Evolutionary conservation across 768 basidiomycete species (phyloP), one percentile per base, ranked within the genome.

Genomic region (Thelephora aurantiotincta): DNA sequence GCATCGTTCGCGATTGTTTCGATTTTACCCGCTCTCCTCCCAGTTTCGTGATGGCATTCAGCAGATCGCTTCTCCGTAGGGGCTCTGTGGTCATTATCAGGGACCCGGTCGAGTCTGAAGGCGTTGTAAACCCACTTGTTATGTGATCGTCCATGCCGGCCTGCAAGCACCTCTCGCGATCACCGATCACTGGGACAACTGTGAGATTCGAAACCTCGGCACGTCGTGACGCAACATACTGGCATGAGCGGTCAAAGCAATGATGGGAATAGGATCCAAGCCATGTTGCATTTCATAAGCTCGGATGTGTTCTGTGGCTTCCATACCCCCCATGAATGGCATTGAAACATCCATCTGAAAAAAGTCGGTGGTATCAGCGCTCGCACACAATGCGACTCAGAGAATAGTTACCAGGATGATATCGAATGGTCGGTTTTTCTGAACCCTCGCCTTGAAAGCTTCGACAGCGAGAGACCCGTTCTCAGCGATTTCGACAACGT

Each of bases 251-350:
- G 96, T 98, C 35, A 99, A 69, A 1, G 96, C 96, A 56, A 98
- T 90, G 55, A 99, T 98, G 0, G 96, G 94, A 5, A 80, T 89
- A 2, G 80, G 73, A 13, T 76, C 59, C 26, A 90, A 67, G 6
- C 77, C 72, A 52, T 78, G 78, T 52, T 80, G 73, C 60, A 73
- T 66, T 67, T 98, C 94, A 58, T 80, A 89, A 34, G 77, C 74
- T 45, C 94, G 78, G 51, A 97, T 96, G 49, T 89, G 70, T 53
- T 91, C 83, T 0, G 96, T 99, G 1, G 94, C 90, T 64, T 99
- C 93, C 81, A 94, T 90, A 53, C 94, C 93, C 44, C 93, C 92
- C 90, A 98, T 97, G 65, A 93, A 83, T 5, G 92, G 90, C 90
- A 94, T 93, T 11, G 92, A 96, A 12, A 96, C 84, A 57, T 97